phyloP scores from a whole-genome alignment of 352 stramenopile genomes.

The Phytophthora sp. region DNA sequence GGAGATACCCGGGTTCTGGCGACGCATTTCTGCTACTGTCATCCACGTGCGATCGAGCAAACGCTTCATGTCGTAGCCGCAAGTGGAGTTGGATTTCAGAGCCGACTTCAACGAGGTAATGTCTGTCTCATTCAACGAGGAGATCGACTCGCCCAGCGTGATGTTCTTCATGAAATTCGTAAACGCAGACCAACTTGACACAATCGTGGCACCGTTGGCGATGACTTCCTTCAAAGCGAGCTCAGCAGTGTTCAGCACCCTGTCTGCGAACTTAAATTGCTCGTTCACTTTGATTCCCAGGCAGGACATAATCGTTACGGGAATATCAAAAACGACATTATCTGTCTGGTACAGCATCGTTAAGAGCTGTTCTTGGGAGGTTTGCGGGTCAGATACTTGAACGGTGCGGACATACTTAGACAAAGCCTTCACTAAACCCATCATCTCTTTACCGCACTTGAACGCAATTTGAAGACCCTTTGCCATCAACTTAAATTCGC shows the following conservation, averaged over 20 bases:
- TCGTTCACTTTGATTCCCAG: constrained; percentile 37
- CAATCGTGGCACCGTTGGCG: constrained; percentile 35
- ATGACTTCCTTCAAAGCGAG: constrained; percentile 45
- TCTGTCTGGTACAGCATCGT: constrained; percentile 52
- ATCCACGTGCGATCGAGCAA: constrained; percentile 41
- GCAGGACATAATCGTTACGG: constrained; percentile 47
- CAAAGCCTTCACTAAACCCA: constrained; percentile 40
- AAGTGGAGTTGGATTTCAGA: constrained; percentile 35
- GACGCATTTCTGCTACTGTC: constrained; percentile 34
- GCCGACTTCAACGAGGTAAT: constrained; percentile 37
- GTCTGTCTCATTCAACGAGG: constrained; percentile 24
- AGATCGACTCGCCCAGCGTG: constrained; percentile 24
- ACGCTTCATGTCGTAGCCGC: constrained; percentile 40
- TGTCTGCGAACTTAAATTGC: constrained; percentile 32
- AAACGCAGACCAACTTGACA: constrained; percentile 39
- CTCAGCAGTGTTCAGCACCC: constrained; percentile 44
- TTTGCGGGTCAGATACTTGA: constrained; percentile 35
- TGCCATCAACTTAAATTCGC: constrained; percentile 35
- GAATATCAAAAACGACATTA: constrained; percentile 53
- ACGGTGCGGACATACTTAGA: constrained; percentile 40
- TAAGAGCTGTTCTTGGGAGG: constrained; percentile 41
- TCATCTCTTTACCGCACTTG: constrained; percentile 48
- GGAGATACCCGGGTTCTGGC: constrained; percentile 31
- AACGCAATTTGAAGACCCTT: constrained; percentile 36
- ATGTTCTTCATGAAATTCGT: constrained; percentile 43